phyloP scores from a whole-genome alignment of 106 monocot genomes.

The Agapanthus africanus region DNA sequence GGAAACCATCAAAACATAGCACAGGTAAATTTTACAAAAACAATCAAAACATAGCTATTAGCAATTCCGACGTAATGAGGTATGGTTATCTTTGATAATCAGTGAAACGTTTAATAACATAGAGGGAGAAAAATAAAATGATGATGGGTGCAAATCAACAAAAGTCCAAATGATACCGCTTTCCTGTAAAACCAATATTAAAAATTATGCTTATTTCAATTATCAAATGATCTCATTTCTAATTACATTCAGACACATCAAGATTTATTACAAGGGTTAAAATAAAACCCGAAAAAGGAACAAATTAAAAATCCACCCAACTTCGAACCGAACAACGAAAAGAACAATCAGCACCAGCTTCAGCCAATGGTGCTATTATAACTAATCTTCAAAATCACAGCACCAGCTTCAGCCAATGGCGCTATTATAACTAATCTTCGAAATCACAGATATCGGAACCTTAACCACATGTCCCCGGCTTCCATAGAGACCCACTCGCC shows the following conservation, averaged over 20 bases:
- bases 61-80: no score
- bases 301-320: constrained; percentile 21
- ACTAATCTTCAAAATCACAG: constrained; percentile 59
- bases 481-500: constrained; percentile 77
- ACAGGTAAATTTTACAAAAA: no score
- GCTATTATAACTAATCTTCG: constrained; percentile 39
- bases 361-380: constrained; percentile 22
- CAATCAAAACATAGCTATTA: no score
- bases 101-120: not conserved
- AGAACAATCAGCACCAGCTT: not conserved
- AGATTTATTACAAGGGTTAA: constrained; percentile 3
- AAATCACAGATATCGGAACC: constrained; percentile 69
- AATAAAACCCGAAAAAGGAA: not conserved
- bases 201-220: constrained; percentile 18
- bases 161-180: not conserved
- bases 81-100: no score
- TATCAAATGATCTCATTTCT: constrained; percentile 23
- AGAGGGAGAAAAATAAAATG: not conserved
- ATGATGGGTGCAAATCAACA: not conserved
- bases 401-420: constrained; percentile 12
- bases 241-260: constrained; percentile 20
- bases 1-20: no score
- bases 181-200: not conserved
- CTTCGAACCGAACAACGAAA: constrained; percentile 4
- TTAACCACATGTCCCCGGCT: constrained; percentile 49